phyloP scores from a whole-genome alignment of 2,329 filamentous ascomycete species.

The Neocatenulostroma microsporum region DNA sequence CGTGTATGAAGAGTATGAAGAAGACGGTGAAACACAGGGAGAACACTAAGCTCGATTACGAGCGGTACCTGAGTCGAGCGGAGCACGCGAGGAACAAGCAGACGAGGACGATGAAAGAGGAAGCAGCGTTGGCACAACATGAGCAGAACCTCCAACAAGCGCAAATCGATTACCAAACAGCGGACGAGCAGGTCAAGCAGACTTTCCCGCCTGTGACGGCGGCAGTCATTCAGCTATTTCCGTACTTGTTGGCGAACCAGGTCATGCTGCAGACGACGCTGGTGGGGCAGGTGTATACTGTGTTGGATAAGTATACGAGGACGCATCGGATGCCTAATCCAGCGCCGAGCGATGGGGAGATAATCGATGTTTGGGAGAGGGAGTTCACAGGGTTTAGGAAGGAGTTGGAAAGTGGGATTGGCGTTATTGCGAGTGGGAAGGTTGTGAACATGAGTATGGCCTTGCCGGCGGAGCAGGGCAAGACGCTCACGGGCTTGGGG shows the following conservation, averaged over 20 bases:
- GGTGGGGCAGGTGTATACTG: constrained; percentile 70
- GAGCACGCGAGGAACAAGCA: constrained; percentile 63
- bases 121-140: constrained; percentile 60
- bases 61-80: constrained; percentile 64
- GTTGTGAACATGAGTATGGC: constrained; percentile 52
- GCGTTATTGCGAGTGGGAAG: constrained; percentile 59
- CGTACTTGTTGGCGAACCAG: constrained; percentile 60
- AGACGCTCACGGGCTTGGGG: constrained; percentile 41
- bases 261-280: constrained; percentile 71
- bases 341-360: constrained; percentile 62
- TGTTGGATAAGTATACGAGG: constrained; percentile 64
- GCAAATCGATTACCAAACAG: constrained; percentile 61
- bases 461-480: constrained; percentile 35
- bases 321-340: constrained; percentile 63
- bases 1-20: constrained; percentile 61
- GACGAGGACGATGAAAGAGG: constrained; percentile 64
- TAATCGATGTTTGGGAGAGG: constrained; percentile 58
- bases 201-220: constrained; percentile 64
- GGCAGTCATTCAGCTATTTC: constrained; percentile 63
- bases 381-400: constrained; percentile 57
- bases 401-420: constrained; percentile 57
- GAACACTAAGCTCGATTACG: constrained; percentile 73
- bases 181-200: constrained; percentile 65
- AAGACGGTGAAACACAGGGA: constrained; percentile 82
- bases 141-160: constrained; percentile 61